Conservation (phyloP, 768 basidiomycete species). For the Gelatoporia subvermispora region DNA sequence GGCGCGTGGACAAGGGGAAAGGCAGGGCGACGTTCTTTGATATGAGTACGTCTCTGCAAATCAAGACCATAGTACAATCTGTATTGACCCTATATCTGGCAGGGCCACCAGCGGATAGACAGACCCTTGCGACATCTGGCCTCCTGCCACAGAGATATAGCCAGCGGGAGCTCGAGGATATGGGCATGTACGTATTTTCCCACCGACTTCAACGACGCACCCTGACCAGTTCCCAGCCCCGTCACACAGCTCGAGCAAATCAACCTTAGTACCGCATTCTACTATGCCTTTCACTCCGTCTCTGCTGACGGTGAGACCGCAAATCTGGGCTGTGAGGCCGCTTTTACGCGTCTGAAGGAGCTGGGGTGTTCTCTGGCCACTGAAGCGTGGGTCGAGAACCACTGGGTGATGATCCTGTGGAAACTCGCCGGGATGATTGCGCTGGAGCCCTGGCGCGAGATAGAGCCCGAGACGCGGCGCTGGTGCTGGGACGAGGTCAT, state of each 20-base stretch:
- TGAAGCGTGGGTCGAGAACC: slow-evolving; percentile 84
- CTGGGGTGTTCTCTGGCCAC: slow-evolving; percentile 67
- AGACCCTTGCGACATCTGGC: slow-evolving; percentile 14
- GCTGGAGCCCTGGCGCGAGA: slow-evolving; percentile 61
- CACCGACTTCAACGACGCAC: background rate
- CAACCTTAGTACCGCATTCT: slow-evolving; percentile 48
- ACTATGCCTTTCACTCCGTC: slow-evolving; percentile 53
- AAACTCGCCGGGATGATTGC: slow-evolving; percentile 84
- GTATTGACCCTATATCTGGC: background rate
- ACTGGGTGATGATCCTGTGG: slow-evolving; percentile 90
- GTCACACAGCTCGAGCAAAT: slow-evolving; percentile 48
- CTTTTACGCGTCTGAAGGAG: slow-evolving; percentile 47
- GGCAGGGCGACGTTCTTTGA: slow-evolving; percentile 17
- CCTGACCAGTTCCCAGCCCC: slow-evolving; percentile 34
- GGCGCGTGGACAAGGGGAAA: slow-evolving; percentile 10
- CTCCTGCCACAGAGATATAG: slow-evolving; percentile 16
- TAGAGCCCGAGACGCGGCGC: slow-evolving; percentile 38
- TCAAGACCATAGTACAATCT: background rate
- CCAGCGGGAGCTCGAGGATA: slow-evolving; percentile 13
- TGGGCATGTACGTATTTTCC: slow-evolving; percentile 20
- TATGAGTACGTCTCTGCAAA: slow-evolving; percentile 11
- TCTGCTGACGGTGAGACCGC: slow-evolving; percentile 17
- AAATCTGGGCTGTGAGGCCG: slow-evolving; percentile 46
- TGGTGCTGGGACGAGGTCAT: slow-evolving; percentile 87
- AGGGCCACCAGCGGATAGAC: slow-evolving; percentile 11